These are phyloP conservation scores for Trypanosoma mega DNA, from an alignment of 208 protist genomes.

Conservation along the genomic window DNA sequence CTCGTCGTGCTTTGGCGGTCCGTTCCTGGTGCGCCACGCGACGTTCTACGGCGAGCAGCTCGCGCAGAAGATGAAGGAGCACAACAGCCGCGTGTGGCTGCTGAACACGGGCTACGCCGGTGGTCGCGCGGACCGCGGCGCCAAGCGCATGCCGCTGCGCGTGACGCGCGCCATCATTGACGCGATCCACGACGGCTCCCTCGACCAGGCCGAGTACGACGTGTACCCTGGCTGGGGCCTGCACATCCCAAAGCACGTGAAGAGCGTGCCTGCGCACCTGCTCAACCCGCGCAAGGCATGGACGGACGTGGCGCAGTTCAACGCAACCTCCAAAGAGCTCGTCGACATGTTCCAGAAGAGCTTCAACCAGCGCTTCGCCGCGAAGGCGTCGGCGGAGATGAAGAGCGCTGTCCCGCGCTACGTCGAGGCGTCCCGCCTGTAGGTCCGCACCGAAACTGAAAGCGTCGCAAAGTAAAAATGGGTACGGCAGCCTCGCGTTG, in stretches of 20 bases:
- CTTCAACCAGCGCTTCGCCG: constrained; percentile 88
- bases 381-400: constrained; percentile 76
- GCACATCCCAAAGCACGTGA: constrained; percentile 73
- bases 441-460: constrained; percentile 15
- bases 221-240: constrained; percentile 90
- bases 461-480: too few species aligned
- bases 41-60: constrained; percentile 96
- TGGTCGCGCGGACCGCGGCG: constrained; percentile 79
- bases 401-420: constrained; percentile 82
- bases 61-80: constrained; percentile 89
- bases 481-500: too few species aligned
- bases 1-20: constrained; percentile 94
- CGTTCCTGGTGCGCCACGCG: constrained; percentile 96
- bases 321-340: constrained; percentile 78
- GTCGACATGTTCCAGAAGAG: constrained; percentile 92
- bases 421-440: constrained; percentile 47
- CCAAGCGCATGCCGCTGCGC: constrained; percentile 89
- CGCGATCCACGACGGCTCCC: constrained; percentile 93
- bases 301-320: constrained; percentile 85
- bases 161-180: constrained; percentile 95
- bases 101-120: constrained; percentile 96
- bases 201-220: constrained; percentile 69
- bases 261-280: constrained; percentile 80
- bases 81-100: constrained; percentile 88
- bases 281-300: constrained; percentile 92